Conservation (phyloP, 371 early-diverging fungal genomes). For the Apophysomyces variabilis region DNA sequence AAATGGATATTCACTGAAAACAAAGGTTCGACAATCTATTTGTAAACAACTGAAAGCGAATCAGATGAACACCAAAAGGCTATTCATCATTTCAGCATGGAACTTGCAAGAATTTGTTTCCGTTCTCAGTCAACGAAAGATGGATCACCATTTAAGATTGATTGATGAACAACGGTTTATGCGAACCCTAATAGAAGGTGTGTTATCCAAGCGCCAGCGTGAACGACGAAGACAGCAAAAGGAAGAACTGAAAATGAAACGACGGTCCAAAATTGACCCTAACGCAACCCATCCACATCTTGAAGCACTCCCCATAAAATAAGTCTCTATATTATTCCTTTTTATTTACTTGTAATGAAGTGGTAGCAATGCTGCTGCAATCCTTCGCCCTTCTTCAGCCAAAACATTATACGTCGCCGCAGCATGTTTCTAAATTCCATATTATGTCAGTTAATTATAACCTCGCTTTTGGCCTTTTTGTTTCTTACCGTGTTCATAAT, state of each 20-base stretch:
- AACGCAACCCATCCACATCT: background rate
- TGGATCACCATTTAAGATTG: conserved; percentile 23
- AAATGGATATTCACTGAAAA: too few relatives aligned
- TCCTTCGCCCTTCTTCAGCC: conserved; percentile 66
- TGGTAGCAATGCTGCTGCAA: conserved; percentile 63
- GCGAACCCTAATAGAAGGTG: conserved; percentile 44
- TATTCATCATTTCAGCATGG: conserved; percentile 50
- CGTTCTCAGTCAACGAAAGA: conserved; percentile 35
- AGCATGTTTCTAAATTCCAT: conserved; percentile 55
- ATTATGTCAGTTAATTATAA: background rate
- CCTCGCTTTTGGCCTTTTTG: background rate
- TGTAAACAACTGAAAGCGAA: conserved; percentile 40
- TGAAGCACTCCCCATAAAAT: background rate
- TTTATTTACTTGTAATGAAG: conserved; percentile 24
- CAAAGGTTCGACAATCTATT: conserved; percentile 22
- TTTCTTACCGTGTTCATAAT: conserved; percentile 64
- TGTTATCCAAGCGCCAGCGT: conserved; percentile 35
- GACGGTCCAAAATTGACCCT: background rate
- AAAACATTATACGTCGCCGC: conserved; percentile 67
- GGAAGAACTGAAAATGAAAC: conserved; percentile 4
- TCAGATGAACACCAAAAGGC: conserved; percentile 33
- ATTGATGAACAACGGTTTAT: conserved; percentile 51
- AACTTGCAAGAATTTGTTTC: conserved; percentile 42
- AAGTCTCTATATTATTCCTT: background rate
- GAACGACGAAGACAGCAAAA: conserved; percentile 12